Evolutionary conservation across 345 rosid species (phyloP), one percentile per base, ranked within the genome.

Genomic region (Garcia nutans): DNA sequence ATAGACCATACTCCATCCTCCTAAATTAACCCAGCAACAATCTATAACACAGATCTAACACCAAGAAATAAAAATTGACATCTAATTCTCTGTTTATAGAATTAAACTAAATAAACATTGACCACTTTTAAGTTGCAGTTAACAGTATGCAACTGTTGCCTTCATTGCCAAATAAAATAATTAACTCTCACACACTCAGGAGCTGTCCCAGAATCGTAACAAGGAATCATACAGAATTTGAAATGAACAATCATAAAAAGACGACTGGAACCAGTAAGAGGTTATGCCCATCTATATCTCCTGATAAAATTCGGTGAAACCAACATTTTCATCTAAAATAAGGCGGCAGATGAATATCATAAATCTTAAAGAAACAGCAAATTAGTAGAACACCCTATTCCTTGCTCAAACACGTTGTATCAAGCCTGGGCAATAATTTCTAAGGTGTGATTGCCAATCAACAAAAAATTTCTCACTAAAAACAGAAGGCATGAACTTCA

Each of bases 341-440:
- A 71, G n/a, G 11, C 26, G 10, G 19, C 31, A 55, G 26, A 2
- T 52, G 58, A 56, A 57, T 1, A 33, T 16, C 61, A 7, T 10
- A n/a, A 55, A 33, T 24, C 45, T 22, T 28, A 55, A 17, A 54
- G 62, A 54, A 70, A 17, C 62, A 31, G 33, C 24, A 37, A n/a
- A 37, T 33, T 2, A 37, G 17, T 19, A 57, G 3, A 52, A 26
- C 10, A 55, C 26, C 47, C 17, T 37, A 17, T 20, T 31, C 23
- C 47, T 16, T 28, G 6, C 19, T 3, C 13, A 28, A 31, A 49
- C 59, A 50, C 20, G 22, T 7, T 47, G 28, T 15, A 12, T 68
- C 56, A 47, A 68, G 61, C 73, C 19, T 52, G n/a, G 73, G 37
- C 31, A 17, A 49, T 54, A 52, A 50, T 70, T 28, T 59, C 58